A percentile compares a stretch with the other conserved stretches of the same genome.
These are phyloP conservation scores for Dictyostelium intermedium DNA, from an alignment of 78 protist species.

Conservation along the genomic window DNA sequence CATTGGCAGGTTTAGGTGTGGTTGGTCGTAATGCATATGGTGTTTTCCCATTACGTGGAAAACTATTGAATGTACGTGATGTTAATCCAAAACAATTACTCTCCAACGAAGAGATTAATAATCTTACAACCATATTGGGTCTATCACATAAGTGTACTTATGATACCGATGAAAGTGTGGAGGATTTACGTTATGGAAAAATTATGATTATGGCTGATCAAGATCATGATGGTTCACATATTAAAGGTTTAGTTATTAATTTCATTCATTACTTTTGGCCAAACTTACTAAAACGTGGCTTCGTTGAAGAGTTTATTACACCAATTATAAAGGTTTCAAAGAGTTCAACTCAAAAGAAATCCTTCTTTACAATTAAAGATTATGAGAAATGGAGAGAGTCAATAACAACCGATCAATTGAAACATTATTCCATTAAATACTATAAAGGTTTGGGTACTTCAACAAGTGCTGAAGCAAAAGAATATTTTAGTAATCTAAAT, in stretches of 20 bases:
- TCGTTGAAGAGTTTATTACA: slow-evolving; percentile 98
- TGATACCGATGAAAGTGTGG: slow-evolving; percentile 6
- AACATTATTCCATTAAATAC: slow-evolving; percentile 94
- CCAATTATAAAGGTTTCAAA: slow-evolving; percentile 97
- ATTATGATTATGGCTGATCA: slow-evolving; percentile 99
- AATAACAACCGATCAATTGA: background rate
- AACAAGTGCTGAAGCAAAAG: slow-evolving; percentile 95
- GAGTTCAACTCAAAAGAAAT: slow-evolving; percentile 44
- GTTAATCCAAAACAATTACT: slow-evolving; percentile 71
- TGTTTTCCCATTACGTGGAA: slow-evolving; percentile 99
- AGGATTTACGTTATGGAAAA: slow-evolving; percentile 95
- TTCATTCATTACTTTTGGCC: slow-evolving; percentile 99
- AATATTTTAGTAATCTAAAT: slow-evolving; percentile 92
- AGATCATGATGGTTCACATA: slow-evolving; percentile 99
- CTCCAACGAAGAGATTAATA: slow-evolving; percentile 91
- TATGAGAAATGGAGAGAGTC: slow-evolving; percentile 40
- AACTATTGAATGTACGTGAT: slow-evolving; percentile 99
- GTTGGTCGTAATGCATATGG: slow-evolving; percentile 99
- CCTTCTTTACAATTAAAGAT: slow-evolving; percentile 97
- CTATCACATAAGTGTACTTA: slow-evolving; percentile 85
- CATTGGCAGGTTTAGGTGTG: slow-evolving; percentile 93
- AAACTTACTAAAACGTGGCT: slow-evolving; percentile 91
- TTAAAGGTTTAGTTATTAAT: slow-evolving; percentile 99
- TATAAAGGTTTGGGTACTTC: slow-evolving; percentile 99
- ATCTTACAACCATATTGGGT: slow-evolving; percentile 94